Conservation (phyloP, 129 eudicot genomes). For the Lonicera japonica region DNA sequence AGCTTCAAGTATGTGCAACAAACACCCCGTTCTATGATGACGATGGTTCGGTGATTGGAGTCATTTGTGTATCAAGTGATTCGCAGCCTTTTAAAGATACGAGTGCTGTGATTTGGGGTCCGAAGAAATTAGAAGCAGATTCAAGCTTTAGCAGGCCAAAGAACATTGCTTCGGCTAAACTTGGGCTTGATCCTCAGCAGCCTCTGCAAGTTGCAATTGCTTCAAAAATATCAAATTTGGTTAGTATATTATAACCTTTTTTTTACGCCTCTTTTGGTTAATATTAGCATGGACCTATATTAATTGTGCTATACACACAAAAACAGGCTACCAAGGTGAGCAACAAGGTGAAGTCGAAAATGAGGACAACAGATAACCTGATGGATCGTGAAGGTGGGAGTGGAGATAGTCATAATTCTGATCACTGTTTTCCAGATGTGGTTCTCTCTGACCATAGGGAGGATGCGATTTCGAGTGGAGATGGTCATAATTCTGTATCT, state of each 20-base stretch:
- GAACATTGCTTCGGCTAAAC: constrained; percentile 60
- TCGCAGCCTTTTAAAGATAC: constrained; percentile 52
- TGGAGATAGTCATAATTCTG: constrained; percentile 61
- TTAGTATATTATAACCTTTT: constrained; percentile 20
- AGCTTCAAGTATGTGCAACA: constrained; percentile 37
- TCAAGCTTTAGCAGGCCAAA: constrained; percentile 40
- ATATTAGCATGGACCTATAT: constrained; percentile 1
- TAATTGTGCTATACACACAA: constrained; percentile 23
- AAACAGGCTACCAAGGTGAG: constrained; percentile 76
- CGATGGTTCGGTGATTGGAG: constrained; percentile 62
- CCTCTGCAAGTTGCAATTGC: constrained; percentile 80
- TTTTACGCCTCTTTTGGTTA: not conserved
- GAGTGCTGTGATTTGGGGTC: constrained; percentile 15
- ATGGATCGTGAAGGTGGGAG: constrained; percentile 47
- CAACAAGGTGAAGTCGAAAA: constrained; percentile 74
- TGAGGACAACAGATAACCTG: constrained; percentile 33
- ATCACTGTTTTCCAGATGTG: constrained; percentile 35
- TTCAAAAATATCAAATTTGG: constrained; percentile 78
- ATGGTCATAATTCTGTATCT: constrained; percentile 57
- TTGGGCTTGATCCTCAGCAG: constrained; percentile 90
- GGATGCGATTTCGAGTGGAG: constrained; percentile 85
- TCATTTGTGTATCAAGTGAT: constrained; percentile 72
- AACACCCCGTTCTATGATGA: constrained; percentile 82
- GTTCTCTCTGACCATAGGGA: constrained; percentile 53
- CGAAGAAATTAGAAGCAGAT: constrained; percentile 15